Evolutionary conservation across 306 rosid genomes (phyloP).

Genomic region (Cicer pinnatifidum): DNA sequence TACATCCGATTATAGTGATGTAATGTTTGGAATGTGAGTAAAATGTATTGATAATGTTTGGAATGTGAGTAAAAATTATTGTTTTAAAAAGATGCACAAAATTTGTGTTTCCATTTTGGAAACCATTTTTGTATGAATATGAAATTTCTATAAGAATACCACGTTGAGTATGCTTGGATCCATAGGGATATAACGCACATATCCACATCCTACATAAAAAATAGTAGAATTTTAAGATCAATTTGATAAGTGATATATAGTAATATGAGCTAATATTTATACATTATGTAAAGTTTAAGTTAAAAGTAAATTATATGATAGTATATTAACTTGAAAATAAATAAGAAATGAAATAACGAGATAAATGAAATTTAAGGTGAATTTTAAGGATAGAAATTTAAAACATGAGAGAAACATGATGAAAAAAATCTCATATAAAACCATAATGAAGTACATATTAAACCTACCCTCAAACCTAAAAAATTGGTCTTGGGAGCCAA

Average conservation of each 20-base stretch:
- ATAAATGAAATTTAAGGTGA: too few species aligned
- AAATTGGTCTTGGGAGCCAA: neutral
- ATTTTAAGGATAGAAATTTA: too few species aligned
- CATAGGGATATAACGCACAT: neutral
- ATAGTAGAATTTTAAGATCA: neutral
- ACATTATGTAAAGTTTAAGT: neutral
- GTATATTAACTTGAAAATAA: too few species aligned
- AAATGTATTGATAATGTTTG: neutral
- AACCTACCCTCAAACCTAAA: neutral
- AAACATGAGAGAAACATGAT: too few species aligned
- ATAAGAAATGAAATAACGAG: too few species aligned
- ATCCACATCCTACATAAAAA: neutral
- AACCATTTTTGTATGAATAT: neutral
- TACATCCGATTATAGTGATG: neutral
- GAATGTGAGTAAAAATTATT: neutral
- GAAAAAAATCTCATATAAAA: neutral
- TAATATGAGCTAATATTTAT: neutral
- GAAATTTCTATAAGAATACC: neutral
- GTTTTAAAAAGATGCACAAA: neutral
- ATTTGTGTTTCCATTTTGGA: neutral
- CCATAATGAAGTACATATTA: neutral
- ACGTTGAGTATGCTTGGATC: neutral
- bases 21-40: slow-evolving; percentile 5
- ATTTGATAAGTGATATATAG: neutral
- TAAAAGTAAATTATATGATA: too few species aligned